Base-by-base conservation (phyloP, 345 rosid species). In the Acer saccharum region DNA sequence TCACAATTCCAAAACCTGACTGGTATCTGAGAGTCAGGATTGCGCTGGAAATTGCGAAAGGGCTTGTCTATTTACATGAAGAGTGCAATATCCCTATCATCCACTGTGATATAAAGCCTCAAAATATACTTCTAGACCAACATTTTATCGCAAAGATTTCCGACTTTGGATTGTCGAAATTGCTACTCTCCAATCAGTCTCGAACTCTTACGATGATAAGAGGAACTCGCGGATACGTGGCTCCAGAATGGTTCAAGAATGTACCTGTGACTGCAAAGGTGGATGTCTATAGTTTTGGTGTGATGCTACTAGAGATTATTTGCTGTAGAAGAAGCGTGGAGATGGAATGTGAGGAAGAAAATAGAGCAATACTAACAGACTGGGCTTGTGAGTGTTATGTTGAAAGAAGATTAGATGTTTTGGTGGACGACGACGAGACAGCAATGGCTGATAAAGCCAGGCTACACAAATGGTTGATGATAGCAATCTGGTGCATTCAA, bases 261-360 rank as follows among this genome's bases (percentile, higher is more conserved):
- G 80, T 63, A n/a, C 50, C 73, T 21, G 55, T 80, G 12, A 73
- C 86, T 2, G 76, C 76, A 18, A 80, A 80, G 68, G 86, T 71
- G 18, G 86, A 83, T 77, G 81, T 83, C 10, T 80, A 80, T 54
- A 83, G 86, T 57, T 83, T 73, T 58, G 86, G 86, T 3, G 71
- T 79, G 27, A 76, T 72, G 58, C 48, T 79, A 1, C 39, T 82
- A 69, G 82, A 79, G 77, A 54, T 82, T 23, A 54, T 82, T 18
- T 72, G 82, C 43, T 80, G 83, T 8, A 57, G 79, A 67, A 76
- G 43, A 57, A 76, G 68, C 16, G 79, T 80, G 65, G 63, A 27
- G 5, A 21, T 12, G 21, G 73, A 72, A 3, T 0, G 6, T 0
- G 65, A 48, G 55, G 77, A 72, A 16, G 79, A 81, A 44, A 70